Conservation (phyloP, 352 stramenopile species). For the Pythium insidiosum region DNA sequence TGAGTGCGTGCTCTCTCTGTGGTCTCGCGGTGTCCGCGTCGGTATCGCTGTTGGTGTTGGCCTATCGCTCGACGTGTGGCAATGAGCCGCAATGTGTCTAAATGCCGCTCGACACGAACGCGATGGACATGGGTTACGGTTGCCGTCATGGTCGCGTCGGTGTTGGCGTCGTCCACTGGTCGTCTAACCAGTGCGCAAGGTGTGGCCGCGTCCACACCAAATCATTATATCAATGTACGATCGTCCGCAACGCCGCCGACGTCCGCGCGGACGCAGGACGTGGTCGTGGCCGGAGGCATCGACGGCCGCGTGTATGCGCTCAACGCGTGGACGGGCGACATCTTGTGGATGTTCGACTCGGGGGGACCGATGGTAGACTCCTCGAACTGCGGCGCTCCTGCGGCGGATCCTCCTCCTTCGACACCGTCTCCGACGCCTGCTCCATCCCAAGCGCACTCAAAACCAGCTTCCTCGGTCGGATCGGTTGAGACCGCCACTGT, state of each 20-base stretch:
- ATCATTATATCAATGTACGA: background rate
- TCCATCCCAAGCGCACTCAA: no score
- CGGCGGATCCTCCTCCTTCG: background rate
- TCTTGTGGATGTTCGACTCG: slow-evolving; percentile 79
- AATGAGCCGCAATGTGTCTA: no score
- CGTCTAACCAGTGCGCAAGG: background rate
- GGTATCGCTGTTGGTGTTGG: background rate
- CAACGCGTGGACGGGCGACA: slow-evolving; percentile 69
- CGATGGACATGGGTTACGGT: background rate
- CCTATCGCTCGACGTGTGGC: no score
- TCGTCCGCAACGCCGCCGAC: background rate
- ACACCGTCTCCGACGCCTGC: background rate
- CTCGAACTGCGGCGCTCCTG: slow-evolving; percentile 24
- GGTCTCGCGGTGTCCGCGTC: background rate
- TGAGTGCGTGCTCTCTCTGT: no score
- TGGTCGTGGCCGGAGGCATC: slow-evolving; percentile 63
- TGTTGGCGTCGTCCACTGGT: background rate
- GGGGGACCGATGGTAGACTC: slow-evolving; percentile 76
- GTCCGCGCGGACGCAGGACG: slow-evolving; percentile 14
- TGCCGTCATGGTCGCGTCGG: background rate
- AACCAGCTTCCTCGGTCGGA: no score
- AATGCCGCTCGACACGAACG: no score
- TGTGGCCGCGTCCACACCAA: no score
- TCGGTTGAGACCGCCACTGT: background rate
- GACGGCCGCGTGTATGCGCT: slow-evolving; percentile 72